Conservation (phyloP, 768 basidiomycete species). For the Pleurotus platypus region DNA sequence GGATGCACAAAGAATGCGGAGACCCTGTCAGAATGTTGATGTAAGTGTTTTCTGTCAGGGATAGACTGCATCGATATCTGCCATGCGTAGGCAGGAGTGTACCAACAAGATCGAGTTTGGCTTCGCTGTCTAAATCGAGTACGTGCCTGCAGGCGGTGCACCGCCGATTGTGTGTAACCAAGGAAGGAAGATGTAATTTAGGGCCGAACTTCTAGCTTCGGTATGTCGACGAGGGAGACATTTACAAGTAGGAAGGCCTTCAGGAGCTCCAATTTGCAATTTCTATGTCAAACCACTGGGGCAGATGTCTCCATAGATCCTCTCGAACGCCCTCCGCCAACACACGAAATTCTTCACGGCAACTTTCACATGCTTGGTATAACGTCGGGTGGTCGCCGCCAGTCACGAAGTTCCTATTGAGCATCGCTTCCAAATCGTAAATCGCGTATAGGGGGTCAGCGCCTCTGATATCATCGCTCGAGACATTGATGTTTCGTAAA, state of each 20-base stretch:
- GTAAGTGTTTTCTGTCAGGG: constrained; percentile 9
- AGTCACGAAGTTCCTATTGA: constrained; percentile 46
- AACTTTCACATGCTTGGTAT: constrained; percentile 62
- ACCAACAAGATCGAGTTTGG: constrained; percentile 4
- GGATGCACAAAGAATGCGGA: neutral
- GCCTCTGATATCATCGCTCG: constrained; percentile 53
- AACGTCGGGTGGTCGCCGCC: constrained; percentile 34
- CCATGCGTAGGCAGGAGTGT: neutral
- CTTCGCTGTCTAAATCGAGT: neutral
- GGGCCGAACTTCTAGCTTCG: neutral
- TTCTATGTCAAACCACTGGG: constrained; percentile 63
- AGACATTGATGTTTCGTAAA: constrained; percentile 68
- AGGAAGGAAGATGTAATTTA: neutral
- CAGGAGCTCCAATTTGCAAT: constrained; percentile 14
- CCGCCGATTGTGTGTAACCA: neutral
- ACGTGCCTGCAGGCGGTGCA: constrained; percentile 7
- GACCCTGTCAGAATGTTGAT: constrained; percentile 9
- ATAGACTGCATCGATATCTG: constrained; percentile 3
- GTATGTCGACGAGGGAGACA: neutral
- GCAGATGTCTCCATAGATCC: constrained; percentile 63
- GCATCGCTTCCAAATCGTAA: constrained; percentile 64
- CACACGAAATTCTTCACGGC: constrained; percentile 58
- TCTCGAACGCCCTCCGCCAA: constrained; percentile 57
- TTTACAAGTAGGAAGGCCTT: constrained; percentile 7
- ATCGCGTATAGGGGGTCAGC: constrained; percentile 73